Base-by-base conservation (phyloP, 768 basidiomycete species). In the Suillus cothurnatus region DNA sequence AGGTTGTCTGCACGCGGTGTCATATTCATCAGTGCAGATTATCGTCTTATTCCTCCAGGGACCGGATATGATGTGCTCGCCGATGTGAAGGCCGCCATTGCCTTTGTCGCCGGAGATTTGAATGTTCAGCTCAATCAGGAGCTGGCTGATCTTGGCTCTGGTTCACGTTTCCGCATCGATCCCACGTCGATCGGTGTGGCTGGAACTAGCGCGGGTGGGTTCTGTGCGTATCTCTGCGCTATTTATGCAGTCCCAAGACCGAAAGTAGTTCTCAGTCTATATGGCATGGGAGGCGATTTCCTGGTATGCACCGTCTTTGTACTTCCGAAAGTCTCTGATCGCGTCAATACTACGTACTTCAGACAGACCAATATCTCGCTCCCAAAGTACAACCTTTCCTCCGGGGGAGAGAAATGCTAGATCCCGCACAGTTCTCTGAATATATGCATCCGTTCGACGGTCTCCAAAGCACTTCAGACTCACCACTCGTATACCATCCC, bases 251-350 rank as follows among this genome's bases (percentile, higher is more conserved):
- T 69, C 0, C 88, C 87, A 0, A 84, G 80, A 62, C 88, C 87
- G 0, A 84, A 78, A 64, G 88, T 82, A 0, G 63, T 89, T 3
- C 67, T 90, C 0, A 85, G 84, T 1, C 66, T 90, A 68, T 90
- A 89, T 73, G 88, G 84, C 0, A 82, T 86, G 81, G 88, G 88
- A n/a, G 89, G 88, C 0, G 74, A 89, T 63, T 80, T 86, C 64
- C 70, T 89, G 57, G 80, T 80, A 57, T 56, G 77, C 71, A 9
- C 6, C 21, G 5, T 63, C 8, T 11, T 52, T 12, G 32, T 19
- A 36, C 26, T 11, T 62, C 52, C 19, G 34, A 63, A 21, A 61
- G 14, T 32, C 5, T 39, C 39, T 61, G 36, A 38, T 49, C 28
- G 31, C 28, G 32, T 43, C 19, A 70, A 59, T 31, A 56, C 53